Evolutionary conservation across 179 eudicot genomes (phyloP), one percentile per base, ranked within the genome.

Genomic region (Gypsophila paniculata): DNA sequence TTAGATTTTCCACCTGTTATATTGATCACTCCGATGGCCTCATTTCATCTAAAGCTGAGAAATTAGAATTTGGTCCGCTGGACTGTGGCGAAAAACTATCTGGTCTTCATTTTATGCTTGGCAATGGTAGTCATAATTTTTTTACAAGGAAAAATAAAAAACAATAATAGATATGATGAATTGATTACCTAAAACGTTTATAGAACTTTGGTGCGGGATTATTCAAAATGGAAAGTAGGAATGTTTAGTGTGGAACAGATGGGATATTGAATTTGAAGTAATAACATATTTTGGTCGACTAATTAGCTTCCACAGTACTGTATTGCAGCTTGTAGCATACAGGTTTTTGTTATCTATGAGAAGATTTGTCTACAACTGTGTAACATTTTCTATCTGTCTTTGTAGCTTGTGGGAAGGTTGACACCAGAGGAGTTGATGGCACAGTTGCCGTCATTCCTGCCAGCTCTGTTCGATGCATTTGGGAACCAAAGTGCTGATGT

Each of bases 401-500:
- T 78, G 62, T 86, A 94, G 99, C 87, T 94, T 78, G 95, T 94
- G 72, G 87, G 95, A 58, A 90, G 96, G 85, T 82, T 94, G 69
- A 85, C 99, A 2, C 93, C 86, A 66, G 99, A 94, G 75, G 95
- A 94, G 75, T 58, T 94, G 81, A 86, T 80, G 89, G 78, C 83
- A 53, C 96, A 88, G 79, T 78, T 94, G 73, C 89, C 96, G 29
- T 88, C 99, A 42, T 94, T 94, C 80, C 79, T 94, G 83, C 97
- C 97, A 48, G 89, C 96, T 39, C 89, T 94, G 58, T 92, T 94
- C 78, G 97, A 92, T 72, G 99, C 99, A 75, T 94, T 94, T 84
- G 95, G 97, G 29, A 94, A 78, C 86, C 97, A 85, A 81, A 94
- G 97, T 79, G 96, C 97, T 57, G 99, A 94, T 79, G 95, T 94